phyloP scores from a whole-genome alignment of 768 basidiomycete genomes.

The Russula vinacea region DNA sequence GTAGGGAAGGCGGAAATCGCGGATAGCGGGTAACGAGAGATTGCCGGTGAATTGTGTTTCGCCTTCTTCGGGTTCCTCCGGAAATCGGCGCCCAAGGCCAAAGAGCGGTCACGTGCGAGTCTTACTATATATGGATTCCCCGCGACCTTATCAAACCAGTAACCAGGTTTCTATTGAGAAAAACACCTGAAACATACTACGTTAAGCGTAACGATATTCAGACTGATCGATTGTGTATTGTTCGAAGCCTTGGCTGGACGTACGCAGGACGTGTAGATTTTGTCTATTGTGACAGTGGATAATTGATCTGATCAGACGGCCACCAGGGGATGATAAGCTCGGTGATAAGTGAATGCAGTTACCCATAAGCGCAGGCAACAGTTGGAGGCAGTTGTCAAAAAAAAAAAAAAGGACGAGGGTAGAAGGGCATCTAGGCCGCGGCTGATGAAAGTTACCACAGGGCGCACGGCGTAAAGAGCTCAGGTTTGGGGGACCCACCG shows the following conservation, averaged over 20 bases:
- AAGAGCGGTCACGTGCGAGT: background rate
- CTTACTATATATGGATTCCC: background rate
- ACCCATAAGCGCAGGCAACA: too few relatives aligned
- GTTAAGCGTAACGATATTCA: too few relatives aligned
- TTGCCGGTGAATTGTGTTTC: background rate
- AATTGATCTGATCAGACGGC: background rate
- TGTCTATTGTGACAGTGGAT: background rate
- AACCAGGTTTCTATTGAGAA: background rate
- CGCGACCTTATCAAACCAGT: too few relatives aligned
- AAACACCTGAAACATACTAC: background rate
- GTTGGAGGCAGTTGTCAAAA: background rate
- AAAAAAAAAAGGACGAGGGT: background rate
- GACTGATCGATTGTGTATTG: background rate
- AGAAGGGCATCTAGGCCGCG: background rate
- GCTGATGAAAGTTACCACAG: background rate
- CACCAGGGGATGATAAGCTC: too few relatives aligned
- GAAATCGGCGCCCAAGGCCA: background rate
- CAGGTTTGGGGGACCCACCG: background rate
- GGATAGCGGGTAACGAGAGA: background rate
- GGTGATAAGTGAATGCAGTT: too few relatives aligned
- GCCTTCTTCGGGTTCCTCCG: background rate
- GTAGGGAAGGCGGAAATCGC: too few relatives aligned
- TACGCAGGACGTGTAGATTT: background rate
- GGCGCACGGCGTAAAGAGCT: constrained; percentile 25
- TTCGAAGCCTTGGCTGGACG: background rate